phyloP scores from a whole-genome alignment of 1,284 basidiomycete species.

The Testicularia cyperi region DNA sequence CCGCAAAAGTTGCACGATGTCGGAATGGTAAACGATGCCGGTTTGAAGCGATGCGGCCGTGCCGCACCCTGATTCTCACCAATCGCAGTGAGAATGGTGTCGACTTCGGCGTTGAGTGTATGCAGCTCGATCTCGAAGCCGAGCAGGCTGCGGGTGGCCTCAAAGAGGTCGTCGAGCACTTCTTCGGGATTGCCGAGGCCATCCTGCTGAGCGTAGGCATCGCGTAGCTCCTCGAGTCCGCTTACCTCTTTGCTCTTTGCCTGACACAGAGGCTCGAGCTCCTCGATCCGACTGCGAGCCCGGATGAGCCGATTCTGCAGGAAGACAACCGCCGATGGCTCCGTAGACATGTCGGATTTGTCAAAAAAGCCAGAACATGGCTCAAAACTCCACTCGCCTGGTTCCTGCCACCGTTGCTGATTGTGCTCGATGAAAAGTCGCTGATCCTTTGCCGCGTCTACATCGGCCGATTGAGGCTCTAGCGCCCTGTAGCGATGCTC shows the following conservation, averaged over 20 bases:
- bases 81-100: constrained; percentile 22
- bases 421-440: constrained; percentile 38
- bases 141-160: constrained; percentile 13
- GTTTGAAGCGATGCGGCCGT: constrained; percentile 45
- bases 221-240: constrained; percentile 38
- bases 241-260: constrained; percentile 33
- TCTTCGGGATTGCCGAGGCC: constrained; percentile 40
- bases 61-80: constrained; percentile 38
- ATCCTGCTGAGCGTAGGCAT: constrained; percentile 30
- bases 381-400: constrained; percentile 37
- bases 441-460: constrained; percentile 26
- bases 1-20: constrained; percentile 43
- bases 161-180: constrained; percentile 45
- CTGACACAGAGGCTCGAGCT: constrained; percentile 27
- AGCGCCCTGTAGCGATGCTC: constrained; percentile 10
- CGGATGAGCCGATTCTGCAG: constrained; percentile 42
- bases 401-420: constrained; percentile 37
- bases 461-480: constrained; percentile 7
- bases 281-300: constrained; percentile 20
- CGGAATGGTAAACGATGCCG: constrained; percentile 42
- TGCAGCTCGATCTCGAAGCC: constrained; percentile 30
- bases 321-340: constrained; percentile 24
- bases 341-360: constrained; percentile 38
- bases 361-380: constrained; percentile 49
- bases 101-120: constrained; percentile 30